Conservation (phyloP, 768 basidiomycete species). For the Calocera viscosa region DNA sequence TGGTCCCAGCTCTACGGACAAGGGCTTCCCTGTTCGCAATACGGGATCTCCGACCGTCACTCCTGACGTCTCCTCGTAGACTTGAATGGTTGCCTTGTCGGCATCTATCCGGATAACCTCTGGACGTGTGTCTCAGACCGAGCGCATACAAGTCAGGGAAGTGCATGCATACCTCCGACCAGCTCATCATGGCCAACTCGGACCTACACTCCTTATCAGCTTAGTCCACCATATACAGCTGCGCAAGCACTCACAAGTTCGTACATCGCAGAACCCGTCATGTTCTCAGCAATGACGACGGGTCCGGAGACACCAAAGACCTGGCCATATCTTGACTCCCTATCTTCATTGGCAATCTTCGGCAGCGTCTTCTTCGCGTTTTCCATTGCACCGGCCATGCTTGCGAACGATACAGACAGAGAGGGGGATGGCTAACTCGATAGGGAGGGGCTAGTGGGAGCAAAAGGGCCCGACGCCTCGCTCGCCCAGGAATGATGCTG, state of each 20-base stretch:
- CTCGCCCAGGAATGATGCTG: background rate
- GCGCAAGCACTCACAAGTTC: constrained; percentile 51
- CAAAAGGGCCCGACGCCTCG: background rate
- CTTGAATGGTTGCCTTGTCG: constrained; percentile 97
- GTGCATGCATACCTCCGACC: constrained; percentile 62
- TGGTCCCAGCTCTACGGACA: constrained; percentile 94
- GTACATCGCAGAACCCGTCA: constrained; percentile 93
- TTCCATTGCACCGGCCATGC: constrained; percentile 79
- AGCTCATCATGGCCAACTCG: constrained; percentile 97
- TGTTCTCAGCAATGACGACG: constrained; percentile 94
- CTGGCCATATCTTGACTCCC: constrained; percentile 72
- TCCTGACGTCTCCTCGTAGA: constrained; percentile 98
- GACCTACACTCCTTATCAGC: constrained; percentile 24
- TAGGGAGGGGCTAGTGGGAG: background rate
- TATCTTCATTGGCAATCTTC: constrained; percentile 83
- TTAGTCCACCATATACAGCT: background rate
- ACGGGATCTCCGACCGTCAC: constrained; percentile 99
- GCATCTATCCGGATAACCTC: constrained; percentile 99
- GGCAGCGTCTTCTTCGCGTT: constrained; percentile 80
- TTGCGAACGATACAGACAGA: background rate
- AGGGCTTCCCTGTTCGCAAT: constrained; percentile 89
- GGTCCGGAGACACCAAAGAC: constrained; percentile 96
- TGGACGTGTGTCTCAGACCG: constrained; percentile 25
- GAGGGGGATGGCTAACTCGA: background rate
- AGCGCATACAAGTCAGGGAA: constrained; percentile 19